phyloP scores from a whole-genome alignment of 1,284 basidiomycete genomes.

The Cutaneotrichosporon cyanovorans region DNA sequence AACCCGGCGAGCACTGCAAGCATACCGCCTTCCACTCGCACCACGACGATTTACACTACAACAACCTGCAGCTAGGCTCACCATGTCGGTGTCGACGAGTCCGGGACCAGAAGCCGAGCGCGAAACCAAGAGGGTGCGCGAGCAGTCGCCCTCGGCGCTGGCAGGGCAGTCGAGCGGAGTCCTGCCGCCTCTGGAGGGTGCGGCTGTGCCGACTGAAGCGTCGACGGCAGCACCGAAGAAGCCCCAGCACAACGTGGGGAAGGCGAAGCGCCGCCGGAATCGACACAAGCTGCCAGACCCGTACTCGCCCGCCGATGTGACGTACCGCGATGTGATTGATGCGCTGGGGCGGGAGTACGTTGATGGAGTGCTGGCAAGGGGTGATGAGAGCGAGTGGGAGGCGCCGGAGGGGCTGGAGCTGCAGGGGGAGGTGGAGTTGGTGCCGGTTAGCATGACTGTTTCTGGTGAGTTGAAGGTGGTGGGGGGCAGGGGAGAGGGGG shows the following conservation, averaged over 20 bases:
- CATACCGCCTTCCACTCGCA: too few species aligned
- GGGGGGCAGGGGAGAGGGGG: too few species aligned
- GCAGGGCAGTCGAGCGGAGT: not conserved
- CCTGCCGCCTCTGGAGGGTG: not conserved
- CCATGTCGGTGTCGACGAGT: not conserved
- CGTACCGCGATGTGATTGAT: constrained; percentile 61
- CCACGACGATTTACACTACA: too few species aligned
- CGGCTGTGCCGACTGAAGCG: not conserved
- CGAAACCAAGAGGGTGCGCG: not conserved
- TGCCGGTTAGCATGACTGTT: constrained; percentile 47
- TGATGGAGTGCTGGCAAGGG: constrained; percentile 46
- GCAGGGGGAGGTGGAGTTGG: constrained; percentile 59
- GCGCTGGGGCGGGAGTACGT: constrained; percentile 61
- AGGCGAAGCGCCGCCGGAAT: constrained; percentile 25
- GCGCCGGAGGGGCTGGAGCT: constrained; percentile 46
- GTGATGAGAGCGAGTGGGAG: constrained; percentile 7
- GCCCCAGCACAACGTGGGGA: constrained; percentile 5
- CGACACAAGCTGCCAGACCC: constrained; percentile 52
- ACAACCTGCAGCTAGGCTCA: too few species aligned
- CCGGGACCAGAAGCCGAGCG: not conserved
- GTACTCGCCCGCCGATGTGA: constrained; percentile 65
- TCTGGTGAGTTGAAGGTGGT: constrained; percentile 19
- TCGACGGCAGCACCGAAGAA: not conserved
- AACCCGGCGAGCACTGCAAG: too few species aligned
- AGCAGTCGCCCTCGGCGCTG: not conserved